Base-by-base conservation (phyloP, 192 early-diverging fungal genomes). In the Thamnidium elegans region DNA sequence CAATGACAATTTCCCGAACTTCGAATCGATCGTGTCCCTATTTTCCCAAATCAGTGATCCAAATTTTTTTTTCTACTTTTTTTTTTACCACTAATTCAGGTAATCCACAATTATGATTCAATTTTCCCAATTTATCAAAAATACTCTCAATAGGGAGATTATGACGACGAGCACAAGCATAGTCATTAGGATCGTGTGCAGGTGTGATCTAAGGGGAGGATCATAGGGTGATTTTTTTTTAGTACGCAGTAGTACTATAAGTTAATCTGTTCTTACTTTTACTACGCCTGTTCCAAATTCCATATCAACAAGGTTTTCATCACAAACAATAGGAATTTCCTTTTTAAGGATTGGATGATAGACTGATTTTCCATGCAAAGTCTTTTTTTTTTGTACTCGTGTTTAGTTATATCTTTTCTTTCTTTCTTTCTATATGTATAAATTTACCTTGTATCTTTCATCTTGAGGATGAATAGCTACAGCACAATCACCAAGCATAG, bases 401-500 rank as follows among this genome's bases (percentile, higher is more conserved):
- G 9, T 26, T 23, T 6, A 15, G 4, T 4, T n/a, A 46, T 47
- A n/a, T 36, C 45, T 48, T 34, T 8, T 51, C n/a, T 53, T 50
- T 34, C 15, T 53, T 50, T 26, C 20, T 26, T 17, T 34, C 14
- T n/a, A n/a, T n/a, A 3, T n/a, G 11, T 26, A n/a, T 2, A 26
- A 26, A 51, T 69, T 54, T 66, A 90, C 88, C 76, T 77, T 87
- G 77, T 99, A 99, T 56, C 96, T 79, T 30, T 66, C 23, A 73
- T 99, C 96, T 0, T 81, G 79, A 4, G 96, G 92, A 73, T 94
- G 86, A 52, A 99, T 84, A 34, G 94, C 94, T n/a, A 99, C 83
- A 5, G 95, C 96, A 50, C 87, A 90, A 73, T 99, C 96, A 58
- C 95, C 96, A n/a, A 97, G 82, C 90, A 99, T 95, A 3, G 96